A percentile compares a stretch with the other conserved stretches of the same genome.
These are phyloP conservation scores for Emericellopsis terricola DNA, from an alignment of 495 filamentous ascomycete genomes.

Conservation along the genomic window DNA sequence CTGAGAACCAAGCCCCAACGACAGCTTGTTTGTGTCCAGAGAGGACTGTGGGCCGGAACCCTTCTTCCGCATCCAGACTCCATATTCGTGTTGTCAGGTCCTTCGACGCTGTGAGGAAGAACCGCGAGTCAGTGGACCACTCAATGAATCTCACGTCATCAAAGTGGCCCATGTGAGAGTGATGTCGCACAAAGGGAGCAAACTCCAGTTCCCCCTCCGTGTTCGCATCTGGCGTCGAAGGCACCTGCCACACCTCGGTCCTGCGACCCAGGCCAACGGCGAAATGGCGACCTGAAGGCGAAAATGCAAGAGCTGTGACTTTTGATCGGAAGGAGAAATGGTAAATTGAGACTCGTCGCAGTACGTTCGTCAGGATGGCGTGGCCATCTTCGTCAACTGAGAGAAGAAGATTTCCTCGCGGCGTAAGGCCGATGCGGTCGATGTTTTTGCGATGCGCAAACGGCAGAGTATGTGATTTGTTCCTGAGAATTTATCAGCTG, in stretches of 20 bases:
- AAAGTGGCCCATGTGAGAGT: slow-evolving; percentile 73
- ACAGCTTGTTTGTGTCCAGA: slow-evolving; percentile 80
- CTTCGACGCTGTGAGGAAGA: slow-evolving; percentile 79
- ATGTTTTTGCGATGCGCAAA: slow-evolving; percentile 92
- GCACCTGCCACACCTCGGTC: slow-evolving; percentile 90
- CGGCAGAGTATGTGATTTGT: slow-evolving; percentile 88
- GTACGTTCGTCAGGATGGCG: slow-evolving; percentile 79
- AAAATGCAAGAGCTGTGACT: slow-evolving; percentile 75
- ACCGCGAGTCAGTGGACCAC: slow-evolving; percentile 90
- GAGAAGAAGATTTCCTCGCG: slow-evolving; percentile 76
- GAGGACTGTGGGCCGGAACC: slow-evolving; percentile 74
- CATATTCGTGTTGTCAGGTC: slow-evolving; percentile 88
- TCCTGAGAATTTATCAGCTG: slow-evolving; percentile 37
- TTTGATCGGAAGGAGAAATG: slow-evolving; percentile 84
- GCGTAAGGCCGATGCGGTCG: slow-evolving; percentile 67
- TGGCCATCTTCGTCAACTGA: slow-evolving; percentile 88
- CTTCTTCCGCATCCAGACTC: slow-evolving; percentile 75
- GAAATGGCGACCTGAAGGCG: slow-evolving; percentile 79
- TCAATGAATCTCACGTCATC: slow-evolving; percentile 70
- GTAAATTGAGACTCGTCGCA: slow-evolving; percentile 67
- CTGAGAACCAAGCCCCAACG: slow-evolving; percentile 78
- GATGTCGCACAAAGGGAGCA: slow-evolving; percentile 80
- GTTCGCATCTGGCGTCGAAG: slow-evolving; percentile 60
- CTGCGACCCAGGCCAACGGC: slow-evolving; percentile 69
- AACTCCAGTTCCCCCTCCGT: slow-evolving; percentile 78